Conservation (phyloP, 768 basidiomycete species). For the Fomitopsis serialis region DNA sequence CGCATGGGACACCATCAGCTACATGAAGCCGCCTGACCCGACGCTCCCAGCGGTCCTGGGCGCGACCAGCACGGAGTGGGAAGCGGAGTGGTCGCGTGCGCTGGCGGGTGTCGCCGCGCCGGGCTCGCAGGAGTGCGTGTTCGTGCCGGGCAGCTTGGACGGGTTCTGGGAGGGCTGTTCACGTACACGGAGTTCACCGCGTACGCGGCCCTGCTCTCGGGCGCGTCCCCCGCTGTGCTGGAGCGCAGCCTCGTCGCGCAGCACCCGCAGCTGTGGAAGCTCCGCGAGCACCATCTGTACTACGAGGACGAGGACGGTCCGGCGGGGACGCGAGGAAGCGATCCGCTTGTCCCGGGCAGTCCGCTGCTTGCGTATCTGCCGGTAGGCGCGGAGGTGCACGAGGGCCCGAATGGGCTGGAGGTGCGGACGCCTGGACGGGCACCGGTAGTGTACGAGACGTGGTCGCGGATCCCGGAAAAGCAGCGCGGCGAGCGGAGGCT, state of each 20-base stretch:
- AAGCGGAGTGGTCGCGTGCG: constrained; percentile 56
- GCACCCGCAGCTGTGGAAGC: constrained; percentile 87
- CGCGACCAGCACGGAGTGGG: constrained; percentile 52
- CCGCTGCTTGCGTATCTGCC: constrained; percentile 47
- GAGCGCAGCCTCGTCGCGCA: constrained; percentile 72
- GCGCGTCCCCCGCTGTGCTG: constrained; percentile 58
- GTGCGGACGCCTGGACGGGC: constrained; percentile 38
- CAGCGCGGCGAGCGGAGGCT: constrained; percentile 19
- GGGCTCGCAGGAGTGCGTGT: constrained; percentile 37
- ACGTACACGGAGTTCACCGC: constrained; percentile 84
- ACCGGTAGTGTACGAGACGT: constrained; percentile 24
- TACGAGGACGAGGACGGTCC: constrained; percentile 23
- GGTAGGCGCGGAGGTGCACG: constrained; percentile 41
- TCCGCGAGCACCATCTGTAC: constrained; percentile 68
- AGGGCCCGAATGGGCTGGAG: constrained; percentile 41
- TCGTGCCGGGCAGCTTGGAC: constrained; percentile 63
- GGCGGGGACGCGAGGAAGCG: background rate
- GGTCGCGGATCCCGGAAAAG: constrained; percentile 6
- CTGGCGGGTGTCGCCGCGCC: constrained; percentile 38
- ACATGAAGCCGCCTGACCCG: constrained; percentile 20
- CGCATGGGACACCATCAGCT: constrained; percentile 16
- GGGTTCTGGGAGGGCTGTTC: constrained; percentile 82
- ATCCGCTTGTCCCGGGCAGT: background rate
- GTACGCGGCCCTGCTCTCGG: constrained; percentile 73
- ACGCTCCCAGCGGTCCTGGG: constrained; percentile 14